Percentiles rank a stretch among this genome's conserved stretches.
Evolutionary conservation across 768 basidiomycete species (phyloP).

Genomic region (Pleurotus tuber-regium): DNA sequence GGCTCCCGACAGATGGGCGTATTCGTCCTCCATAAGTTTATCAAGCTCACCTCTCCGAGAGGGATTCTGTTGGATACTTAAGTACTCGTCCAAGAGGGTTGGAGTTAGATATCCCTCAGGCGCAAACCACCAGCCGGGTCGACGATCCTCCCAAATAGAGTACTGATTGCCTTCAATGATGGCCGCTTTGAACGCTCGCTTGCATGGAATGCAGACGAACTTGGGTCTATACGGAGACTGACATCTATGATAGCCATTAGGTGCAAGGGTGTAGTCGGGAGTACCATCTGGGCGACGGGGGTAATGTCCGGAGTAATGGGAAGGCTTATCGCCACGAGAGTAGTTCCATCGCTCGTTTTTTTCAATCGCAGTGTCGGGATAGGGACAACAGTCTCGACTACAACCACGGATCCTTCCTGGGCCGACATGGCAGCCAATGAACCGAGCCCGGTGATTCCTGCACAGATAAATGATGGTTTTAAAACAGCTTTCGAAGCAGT

Average conservation of each 20-base stretch:
- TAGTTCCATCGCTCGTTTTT: slow-evolving; percentile 11
- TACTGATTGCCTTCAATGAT: slow-evolving; percentile 10
- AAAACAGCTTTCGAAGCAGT: too few species aligned
- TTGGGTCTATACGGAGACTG: slow-evolving; percentile 10
- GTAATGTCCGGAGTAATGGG: not conserved
- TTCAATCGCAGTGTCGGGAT: slow-evolving; percentile 2
- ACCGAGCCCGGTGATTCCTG: slow-evolving; percentile 4
- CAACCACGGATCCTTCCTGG: slow-evolving; percentile 11
- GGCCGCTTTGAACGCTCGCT: slow-evolving; percentile 9
- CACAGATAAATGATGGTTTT: too few species aligned
- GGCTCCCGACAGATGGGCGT: too few species aligned
- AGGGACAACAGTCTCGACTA: slow-evolving; percentile 11
- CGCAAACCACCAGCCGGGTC: slow-evolving; percentile 13
- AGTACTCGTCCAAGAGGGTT: not conserved
- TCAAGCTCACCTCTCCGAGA: not conserved
- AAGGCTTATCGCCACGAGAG: not conserved
- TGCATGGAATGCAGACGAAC: slow-evolving; percentile 12
- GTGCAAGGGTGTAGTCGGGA: slow-evolving; percentile 1
- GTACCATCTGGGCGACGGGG: not conserved
- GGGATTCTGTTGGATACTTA: not conserved
- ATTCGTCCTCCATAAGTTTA: too few species aligned
- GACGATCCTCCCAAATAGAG: slow-evolving; percentile 5
- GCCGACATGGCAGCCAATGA: slow-evolving; percentile 11
- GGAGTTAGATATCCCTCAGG: not conserved
- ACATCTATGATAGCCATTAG: slow-evolving; percentile 10